Evolutionary conservation across 306 rosid genomes (phyloP).

Genomic region (Abrus precatorius): DNA sequence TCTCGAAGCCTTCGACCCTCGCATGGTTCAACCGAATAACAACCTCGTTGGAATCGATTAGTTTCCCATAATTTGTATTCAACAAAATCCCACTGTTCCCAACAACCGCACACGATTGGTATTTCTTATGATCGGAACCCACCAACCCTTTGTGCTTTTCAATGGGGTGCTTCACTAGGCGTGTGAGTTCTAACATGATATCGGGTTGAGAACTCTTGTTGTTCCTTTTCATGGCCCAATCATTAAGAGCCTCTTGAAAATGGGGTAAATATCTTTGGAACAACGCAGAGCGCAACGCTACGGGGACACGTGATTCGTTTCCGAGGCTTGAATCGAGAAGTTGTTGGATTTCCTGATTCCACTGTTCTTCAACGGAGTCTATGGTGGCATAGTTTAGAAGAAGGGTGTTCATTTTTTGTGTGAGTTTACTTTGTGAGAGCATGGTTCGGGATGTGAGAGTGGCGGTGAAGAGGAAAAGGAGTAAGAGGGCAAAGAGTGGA

Average conservation of each 20-base stretch:
- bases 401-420: slow-evolving; percentile 33
- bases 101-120: slow-evolving; percentile 84
- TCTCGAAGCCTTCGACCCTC: slow-evolving; percentile 57
- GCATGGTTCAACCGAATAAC: slow-evolving; percentile 94
- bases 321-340: slow-evolving; percentile 61
- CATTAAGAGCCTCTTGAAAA: slow-evolving; percentile 53
- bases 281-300: slow-evolving; percentile 57
- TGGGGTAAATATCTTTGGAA: slow-evolving; percentile 64
- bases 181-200: slow-evolving; percentile 69
- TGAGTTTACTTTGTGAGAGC: slow-evolving; percentile 47
- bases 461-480: slow-evolving; percentile 63
- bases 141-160: slow-evolving; percentile 45
- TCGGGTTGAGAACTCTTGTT: slow-evolving; percentile 61
- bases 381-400: slow-evolving; percentile 50
- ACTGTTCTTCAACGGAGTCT: slow-evolving; percentile 58
- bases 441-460: slow-evolving; percentile 68
- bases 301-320: slow-evolving; percentile 51
- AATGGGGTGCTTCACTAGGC: slow-evolving; percentile 61
- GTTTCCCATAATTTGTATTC: slow-evolving; percentile 64
- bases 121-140: slow-evolving; percentile 42
- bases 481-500: slow-evolving; percentile 67
- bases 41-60: slow-evolving; percentile 75
- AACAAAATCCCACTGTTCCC: slow-evolving; percentile 96
- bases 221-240: slow-evolving; percentile 60
- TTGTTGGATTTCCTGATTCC: slow-evolving; percentile 62